These are phyloP conservation scores for Penicillium bovifimosum DNA, from an alignment of 495 filamentous ascomycete species.

Conservation along the genomic window DNA sequence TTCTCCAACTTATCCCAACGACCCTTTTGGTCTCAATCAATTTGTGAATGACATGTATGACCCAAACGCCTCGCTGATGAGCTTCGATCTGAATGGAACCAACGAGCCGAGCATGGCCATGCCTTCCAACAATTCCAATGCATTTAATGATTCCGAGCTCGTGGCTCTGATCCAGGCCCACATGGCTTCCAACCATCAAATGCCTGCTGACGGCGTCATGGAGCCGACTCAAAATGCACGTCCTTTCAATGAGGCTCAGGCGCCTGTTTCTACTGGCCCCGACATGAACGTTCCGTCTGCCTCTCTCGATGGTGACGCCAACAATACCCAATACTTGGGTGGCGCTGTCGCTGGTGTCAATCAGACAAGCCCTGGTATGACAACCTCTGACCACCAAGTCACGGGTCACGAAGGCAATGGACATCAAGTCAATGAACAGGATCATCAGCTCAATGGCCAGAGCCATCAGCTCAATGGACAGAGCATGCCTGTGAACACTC, in stretches of 20 bases:
- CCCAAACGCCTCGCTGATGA: too few relatives aligned
- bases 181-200: too few relatives aligned
- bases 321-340: neutral
- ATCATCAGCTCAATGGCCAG: too few relatives aligned
- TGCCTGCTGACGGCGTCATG: neutral
- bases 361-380: neutral
- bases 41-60: neutral
- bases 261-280: neutral
- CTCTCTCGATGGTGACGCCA: neutral
- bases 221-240: neutral
- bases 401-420: too few relatives aligned
- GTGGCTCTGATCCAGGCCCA: neutral
- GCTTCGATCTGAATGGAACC: too few relatives aligned
- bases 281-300: neutral
- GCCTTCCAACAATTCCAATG: neutral
- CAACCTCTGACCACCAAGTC: neutral
- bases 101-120: neutral
- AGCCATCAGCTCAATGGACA: too few relatives aligned
- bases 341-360: neutral
- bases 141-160: neutral
- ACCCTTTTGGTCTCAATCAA: neutral
- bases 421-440: too few relatives aligned
- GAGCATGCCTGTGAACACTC: too few relatives aligned
- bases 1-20: neutral
- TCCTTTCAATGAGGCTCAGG: neutral